phyloP scores from a whole-genome alignment of 1,284 basidiomycete species.

The Leccinum idahoense region DNA sequence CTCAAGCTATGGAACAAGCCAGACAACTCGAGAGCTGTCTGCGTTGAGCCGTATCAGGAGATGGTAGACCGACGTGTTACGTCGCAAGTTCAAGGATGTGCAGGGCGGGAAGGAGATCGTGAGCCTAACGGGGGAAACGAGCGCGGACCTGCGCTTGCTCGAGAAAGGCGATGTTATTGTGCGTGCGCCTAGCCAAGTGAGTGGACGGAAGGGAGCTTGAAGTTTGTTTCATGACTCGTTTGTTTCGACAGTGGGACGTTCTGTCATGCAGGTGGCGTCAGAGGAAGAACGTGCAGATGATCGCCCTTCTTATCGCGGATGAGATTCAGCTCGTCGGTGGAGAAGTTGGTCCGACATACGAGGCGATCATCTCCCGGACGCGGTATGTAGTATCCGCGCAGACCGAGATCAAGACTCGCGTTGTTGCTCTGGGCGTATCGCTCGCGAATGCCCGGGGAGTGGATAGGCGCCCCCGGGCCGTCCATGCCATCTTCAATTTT shows the following conservation, averaged over 20 bases:
- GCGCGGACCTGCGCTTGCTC: background rate
- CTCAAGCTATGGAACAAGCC: conserved; percentile 90
- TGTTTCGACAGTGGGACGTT: conserved; percentile 79
- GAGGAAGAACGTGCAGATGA: conserved; percentile 32
- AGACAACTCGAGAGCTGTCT: conserved; percentile 85
- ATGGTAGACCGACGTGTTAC: conserved; percentile 90
- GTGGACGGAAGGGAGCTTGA: conserved; percentile 18
- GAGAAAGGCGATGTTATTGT: conserved; percentile 46
- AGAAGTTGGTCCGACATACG: no score
- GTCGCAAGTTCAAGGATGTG: conserved; percentile 72
- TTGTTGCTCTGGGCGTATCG: background rate
- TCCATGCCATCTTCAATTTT: no score
- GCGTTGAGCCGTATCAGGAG: conserved; percentile 94
- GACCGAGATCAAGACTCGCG: no score
- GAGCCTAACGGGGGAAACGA: background rate
- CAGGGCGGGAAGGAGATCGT: conserved; percentile 68
- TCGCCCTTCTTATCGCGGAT: no score
- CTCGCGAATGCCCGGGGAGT: no score
- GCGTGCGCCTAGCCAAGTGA: conserved; percentile 82
- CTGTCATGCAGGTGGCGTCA: conserved; percentile 94
- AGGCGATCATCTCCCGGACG: no score
- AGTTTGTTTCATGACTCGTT: conserved; percentile 9
- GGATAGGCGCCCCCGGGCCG: no score
- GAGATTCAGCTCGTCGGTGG: no score
- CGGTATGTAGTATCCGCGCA: no score